These are phyloP conservation scores for Pezicula neosporulosa DNA, from an alignment of 2,329 filamentous ascomycete genomes.

Conservation along the genomic window DNA sequence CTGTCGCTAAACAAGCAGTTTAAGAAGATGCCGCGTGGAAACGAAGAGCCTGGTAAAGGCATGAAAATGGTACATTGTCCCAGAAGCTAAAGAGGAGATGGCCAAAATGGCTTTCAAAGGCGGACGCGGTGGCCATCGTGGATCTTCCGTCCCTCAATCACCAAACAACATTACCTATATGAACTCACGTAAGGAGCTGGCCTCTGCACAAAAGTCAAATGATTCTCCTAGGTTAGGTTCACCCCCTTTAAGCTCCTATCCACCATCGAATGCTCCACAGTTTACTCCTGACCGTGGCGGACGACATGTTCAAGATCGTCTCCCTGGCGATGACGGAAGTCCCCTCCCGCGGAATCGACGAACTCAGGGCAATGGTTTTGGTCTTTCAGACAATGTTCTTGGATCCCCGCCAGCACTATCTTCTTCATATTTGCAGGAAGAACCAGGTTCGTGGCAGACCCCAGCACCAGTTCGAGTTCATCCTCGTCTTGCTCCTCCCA, in stretches of 20 bases:
- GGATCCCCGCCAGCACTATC: constrained; percentile 56
- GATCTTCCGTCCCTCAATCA: constrained; percentile 70
- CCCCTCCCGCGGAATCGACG: constrained; percentile 56
- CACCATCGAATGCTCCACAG: constrained; percentile 38
- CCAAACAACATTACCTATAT: constrained; percentile 54
- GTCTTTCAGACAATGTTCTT: constrained; percentile 46
- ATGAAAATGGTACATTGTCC: constrained; percentile 99
- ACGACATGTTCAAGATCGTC: constrained; percentile 27
- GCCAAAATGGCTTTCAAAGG: constrained; percentile 52
- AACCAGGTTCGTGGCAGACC: constrained; percentile 61
- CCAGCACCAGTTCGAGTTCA: constrained; percentile 71
- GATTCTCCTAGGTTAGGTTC: constrained; percentile 49
- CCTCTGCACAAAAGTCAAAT: constrained; percentile 54
- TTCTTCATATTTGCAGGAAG: constrained; percentile 60
- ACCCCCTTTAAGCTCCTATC: constrained; percentile 49
- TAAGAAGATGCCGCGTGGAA: constrained; percentile 86
- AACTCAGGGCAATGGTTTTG: constrained; percentile 39
- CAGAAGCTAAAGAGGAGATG: constrained; percentile 84
- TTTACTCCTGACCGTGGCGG: constrained; percentile 56
- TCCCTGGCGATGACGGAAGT: constrained; percentile 53
- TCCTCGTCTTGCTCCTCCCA: constrained; percentile 73
- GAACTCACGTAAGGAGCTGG: constrained; percentile 56
- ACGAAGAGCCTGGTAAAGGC: constrained; percentile 94
- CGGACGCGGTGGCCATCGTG: constrained; percentile 60
- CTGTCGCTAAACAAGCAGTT: constrained; percentile 93